Evolutionary conservation across 2,329 filamentous ascomycete species (phyloP), one percentile per base, ranked within the genome.

Genomic region (Epichloe hybrida): DNA sequence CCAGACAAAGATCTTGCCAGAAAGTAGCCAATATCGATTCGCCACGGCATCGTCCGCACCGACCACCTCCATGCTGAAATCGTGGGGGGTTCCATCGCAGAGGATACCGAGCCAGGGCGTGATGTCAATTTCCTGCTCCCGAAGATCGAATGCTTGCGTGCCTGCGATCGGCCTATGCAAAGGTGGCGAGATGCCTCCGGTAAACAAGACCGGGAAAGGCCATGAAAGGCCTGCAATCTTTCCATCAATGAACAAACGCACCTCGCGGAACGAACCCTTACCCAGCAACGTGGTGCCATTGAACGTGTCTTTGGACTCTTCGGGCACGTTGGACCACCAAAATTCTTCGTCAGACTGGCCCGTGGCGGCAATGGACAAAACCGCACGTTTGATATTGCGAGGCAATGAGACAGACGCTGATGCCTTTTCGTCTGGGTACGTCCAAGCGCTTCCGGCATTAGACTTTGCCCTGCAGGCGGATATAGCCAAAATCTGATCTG

Each of bases 151-250:
- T 0, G 86, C 80, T 59, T 93, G 82, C 20, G 86, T 79, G 1
- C 86, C 86, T 3, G 86, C 87, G 50, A 93, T 75, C 0, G 88
- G 88, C 6, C 86, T 74, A 76, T 89, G 88, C 39, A 93, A 74
- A 1, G 80, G 80, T 4, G 86, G 86, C 1, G 84, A 82, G 5
- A 94, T 73, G 1, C 87, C 87, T 3, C 88, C 88, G 0, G 88
- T 90, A 58, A 90, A 91, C 46, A 94, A 83, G 17, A 88, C 75
- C 0, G 87, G 86, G 58, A 86, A 91, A 1, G 88, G 88, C 86
- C 85, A 93, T 36, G 80, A 77, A 2, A 89, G 80, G 2, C 87
- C 88, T 1, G 84, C 85, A 21, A 91, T 66, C 17, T 75, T 67
- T 1, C 77, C 84, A 60, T 94, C 87, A 49, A 94, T 86, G 42